Base-by-base conservation (phyloP, 805 yeast species). In the Metschnikowia baotianmanensis region DNA sequence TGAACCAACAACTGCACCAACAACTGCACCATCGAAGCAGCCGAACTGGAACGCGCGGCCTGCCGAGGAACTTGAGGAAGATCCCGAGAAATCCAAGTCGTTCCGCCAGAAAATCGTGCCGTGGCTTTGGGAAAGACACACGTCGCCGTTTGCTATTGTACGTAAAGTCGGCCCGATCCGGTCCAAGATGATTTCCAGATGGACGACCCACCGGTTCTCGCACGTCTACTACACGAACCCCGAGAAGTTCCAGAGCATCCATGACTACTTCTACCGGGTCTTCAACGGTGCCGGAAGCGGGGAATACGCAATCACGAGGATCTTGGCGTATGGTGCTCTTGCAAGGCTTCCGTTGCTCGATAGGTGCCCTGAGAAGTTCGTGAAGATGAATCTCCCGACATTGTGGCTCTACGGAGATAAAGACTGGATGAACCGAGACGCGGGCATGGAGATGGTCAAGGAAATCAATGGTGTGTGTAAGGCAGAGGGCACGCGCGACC, bases 341-440 rank as follows among this genome's bases (percentile, higher is more conserved):
- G 65, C 86, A 0, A 71, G 74, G 47, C 56, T 76, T 28, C 87
- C 88, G 2, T 57, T 82, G 31, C 47, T 76, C 23, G 81, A 76
- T 47, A 67, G 86, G 50, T 58, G 69, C 36, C 75, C 75, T 1
- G 54, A 58, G 29, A 55, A 48, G 43, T 61, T 59, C 71, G 50
- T 79, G 68, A 12, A 62, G 48, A 34, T 59, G 70, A 36, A 53
- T 44, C 48, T 76, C 12, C 78, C 78, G 3, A 67, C 78, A 1
- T 57, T 79, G 22, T 79, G 84, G 82, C 46, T 80, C 18, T 82
- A 82, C 51, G 88, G 88, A 8, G 86, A 80, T 44, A 63, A 60
- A 27, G 88, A 82, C 57, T 82, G 88, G 88, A 82, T 82, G 87
- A 76, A 77, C 45, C 75, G 69, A 38, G 71, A 67, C 33, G 84